Conservation (phyloP, 148 eudicot genomes). For the Oxyria digyna region DNA sequence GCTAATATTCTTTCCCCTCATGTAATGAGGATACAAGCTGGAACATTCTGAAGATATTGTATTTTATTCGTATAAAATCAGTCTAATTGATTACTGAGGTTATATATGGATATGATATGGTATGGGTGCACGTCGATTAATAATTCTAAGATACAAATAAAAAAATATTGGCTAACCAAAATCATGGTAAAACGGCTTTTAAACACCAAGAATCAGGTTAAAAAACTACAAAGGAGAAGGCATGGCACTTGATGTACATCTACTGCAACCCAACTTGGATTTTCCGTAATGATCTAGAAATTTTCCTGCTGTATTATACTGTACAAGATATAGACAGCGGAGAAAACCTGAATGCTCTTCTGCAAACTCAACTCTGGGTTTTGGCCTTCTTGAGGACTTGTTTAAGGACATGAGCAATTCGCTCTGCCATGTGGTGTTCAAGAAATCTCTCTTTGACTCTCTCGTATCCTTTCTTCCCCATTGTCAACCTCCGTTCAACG, state of each 20-base stretch:
- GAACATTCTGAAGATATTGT: too few relatives aligned
- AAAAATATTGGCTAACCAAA: too few relatives aligned
- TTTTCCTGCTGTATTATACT: background rate
- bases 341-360: constrained; percentile 2
- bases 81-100: too few relatives aligned
- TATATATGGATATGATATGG: too few relatives aligned
- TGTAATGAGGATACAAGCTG: too few relatives aligned
- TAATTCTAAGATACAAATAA: too few relatives aligned
- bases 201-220: too few relatives aligned
- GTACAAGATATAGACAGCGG: constrained; percentile 2
- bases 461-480: constrained; percentile 82
- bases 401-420: constrained; percentile 73
- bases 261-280: background rate
- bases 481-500: constrained; percentile 62
- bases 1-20: too few relatives aligned
- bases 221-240: background rate
- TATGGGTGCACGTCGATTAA: too few relatives aligned
- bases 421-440: constrained; percentile 75
- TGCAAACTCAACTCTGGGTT: constrained; percentile 7
- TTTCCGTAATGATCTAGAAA: background rate
- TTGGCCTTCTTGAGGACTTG: constrained; percentile 62
- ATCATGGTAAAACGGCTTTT: too few relatives aligned
- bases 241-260: constrained; percentile 1
- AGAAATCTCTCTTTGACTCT: constrained; percentile 77
- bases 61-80: too few relatives aligned